A percentile compares a stretch with the other conserved stretches of the same genome.
These are phyloP conservation scores for Solanum dulcamara DNA, from an alignment of 257 asterid genomes.

Conservation along the genomic window DNA sequence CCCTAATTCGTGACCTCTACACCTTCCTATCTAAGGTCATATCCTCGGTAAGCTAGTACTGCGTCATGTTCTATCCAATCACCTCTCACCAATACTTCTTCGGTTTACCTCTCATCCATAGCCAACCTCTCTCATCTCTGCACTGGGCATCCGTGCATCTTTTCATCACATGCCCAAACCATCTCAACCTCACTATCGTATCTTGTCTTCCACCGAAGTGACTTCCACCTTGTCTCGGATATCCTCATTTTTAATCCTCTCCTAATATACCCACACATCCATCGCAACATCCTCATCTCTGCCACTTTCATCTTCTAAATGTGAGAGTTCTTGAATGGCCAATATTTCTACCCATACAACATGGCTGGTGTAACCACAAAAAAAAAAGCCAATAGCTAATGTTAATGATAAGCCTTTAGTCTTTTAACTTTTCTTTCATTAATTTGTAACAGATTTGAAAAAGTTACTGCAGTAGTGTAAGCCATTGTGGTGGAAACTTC, in stretches of 20 bases:
- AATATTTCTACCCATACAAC: not conserved
- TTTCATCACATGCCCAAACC: not conserved
- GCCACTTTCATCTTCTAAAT: not conserved
- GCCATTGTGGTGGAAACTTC: not conserved
- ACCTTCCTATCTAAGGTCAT: not conserved
- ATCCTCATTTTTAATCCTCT: not conserved
- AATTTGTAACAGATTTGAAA: not conserved
- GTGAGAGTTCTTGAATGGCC: not conserved
- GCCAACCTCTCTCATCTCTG: not conserved
- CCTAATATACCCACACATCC: not conserved
- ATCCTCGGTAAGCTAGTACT: not conserved
- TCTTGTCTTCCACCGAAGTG: not conserved
- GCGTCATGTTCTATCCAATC: not conserved
- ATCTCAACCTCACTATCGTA: not conserved
- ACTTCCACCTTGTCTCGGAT: not conserved
- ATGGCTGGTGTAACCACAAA: not conserved
- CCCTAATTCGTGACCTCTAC: not conserved
- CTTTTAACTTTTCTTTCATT: not conserved
- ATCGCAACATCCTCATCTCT: not conserved
- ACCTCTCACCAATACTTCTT: not conserved
- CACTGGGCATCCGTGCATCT: not conserved
- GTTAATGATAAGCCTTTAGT: not conserved
- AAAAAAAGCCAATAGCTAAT: not conserved
- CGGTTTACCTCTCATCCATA: not conserved
- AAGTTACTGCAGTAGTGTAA: not conserved